Evolutionary conservation across 352 stramenopile genomes (phyloP).

Genomic region (Phytophthora kernoviae): DNA sequence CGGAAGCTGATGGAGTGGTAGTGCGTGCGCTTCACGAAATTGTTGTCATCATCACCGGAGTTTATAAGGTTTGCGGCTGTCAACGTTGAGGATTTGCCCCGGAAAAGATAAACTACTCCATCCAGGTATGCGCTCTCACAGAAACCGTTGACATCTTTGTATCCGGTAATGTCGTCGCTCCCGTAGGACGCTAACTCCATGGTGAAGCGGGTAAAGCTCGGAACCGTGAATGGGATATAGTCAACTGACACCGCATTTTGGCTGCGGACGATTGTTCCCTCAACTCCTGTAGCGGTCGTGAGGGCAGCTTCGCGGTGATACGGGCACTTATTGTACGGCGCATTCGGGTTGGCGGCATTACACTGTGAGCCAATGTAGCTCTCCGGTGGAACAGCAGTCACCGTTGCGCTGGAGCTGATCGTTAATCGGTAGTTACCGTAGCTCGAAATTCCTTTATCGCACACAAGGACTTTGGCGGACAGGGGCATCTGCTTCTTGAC

Average conservation of each 20-base stretch:
- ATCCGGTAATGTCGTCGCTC: slow-evolving; percentile 36
- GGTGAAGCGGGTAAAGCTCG: slow-evolving; percentile 52
- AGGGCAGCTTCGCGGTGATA: slow-evolving; percentile 64
- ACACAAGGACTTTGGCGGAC: slow-evolving; percentile 45
- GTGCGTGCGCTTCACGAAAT: slow-evolving; percentile 50
- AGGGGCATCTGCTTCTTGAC: slow-evolving; percentile 46
- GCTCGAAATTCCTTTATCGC: slow-evolving; percentile 54
- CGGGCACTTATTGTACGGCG: slow-evolving; percentile 48
- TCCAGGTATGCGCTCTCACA: slow-evolving; percentile 75
- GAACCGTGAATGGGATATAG: slow-evolving; percentile 59
- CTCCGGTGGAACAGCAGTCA: slow-evolving; percentile 37
- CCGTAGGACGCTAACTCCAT: slow-evolving; percentile 70
- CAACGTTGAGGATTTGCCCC: slow-evolving; percentile 33
- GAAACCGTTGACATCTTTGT: slow-evolving; percentile 65
- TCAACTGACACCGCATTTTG: slow-evolving; percentile 54
- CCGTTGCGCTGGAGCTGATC: slow-evolving; percentile 37
- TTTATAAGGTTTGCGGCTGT: slow-evolving; percentile 52
- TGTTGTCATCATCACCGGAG: slow-evolving; percentile 63
- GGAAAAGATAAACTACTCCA: slow-evolving; percentile 64
- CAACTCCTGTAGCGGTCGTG: slow-evolving; percentile 33
- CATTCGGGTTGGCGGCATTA: slow-evolving; percentile 20
- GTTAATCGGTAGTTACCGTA: slow-evolving; percentile 75
- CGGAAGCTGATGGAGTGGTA: slow-evolving; percentile 71
- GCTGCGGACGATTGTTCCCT: slow-evolving; percentile 63
- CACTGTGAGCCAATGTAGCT: slow-evolving; percentile 78